Base-by-base conservation (phyloP, 2,329 filamentous ascomycete genomes). In the Colletotrichum tropicicola region DNA sequence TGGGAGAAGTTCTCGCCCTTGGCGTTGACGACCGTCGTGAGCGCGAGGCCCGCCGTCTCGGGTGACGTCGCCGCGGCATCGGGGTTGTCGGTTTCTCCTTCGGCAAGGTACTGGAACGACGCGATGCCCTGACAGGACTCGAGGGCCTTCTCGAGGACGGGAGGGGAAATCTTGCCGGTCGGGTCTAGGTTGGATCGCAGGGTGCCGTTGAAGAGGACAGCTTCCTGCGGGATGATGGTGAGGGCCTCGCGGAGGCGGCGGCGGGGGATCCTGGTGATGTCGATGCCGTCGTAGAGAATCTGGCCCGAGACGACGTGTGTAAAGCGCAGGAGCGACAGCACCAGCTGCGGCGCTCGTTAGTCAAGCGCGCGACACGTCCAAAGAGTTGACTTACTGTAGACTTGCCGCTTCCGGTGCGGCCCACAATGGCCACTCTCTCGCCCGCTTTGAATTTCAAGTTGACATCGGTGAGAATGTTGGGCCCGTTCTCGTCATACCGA, bases 341-440 rank as follows among this genome's bases (percentile, higher is more conserved):
- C 81, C 6, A 86, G 70, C 49, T 65, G 35, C 12, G 5, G 8
- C 35, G 17, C 21, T 2, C 7, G 19, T 32, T 25, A 59, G 57
- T 55, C 13, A 35, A 5, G 2, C 2, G 17, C 4, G 19, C 4
- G 13, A 13, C 32, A 17, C 3, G n/a, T 28, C 3, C 6, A 9
- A 12, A 30, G 30, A 1, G 12, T 13, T 19, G 45, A 75, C 82
- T 74, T 73, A 95, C 85, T 0, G 93, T 97, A 53, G 90, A 93
- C 77, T 97, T 97, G 4, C 93, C 93, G 5, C 91, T 93, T 0
- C 92, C 90, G 0, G 93, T 97, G 9, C 93, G 88, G 2, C 93
- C 93, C 10, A 94, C 91, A 19, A 97, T 84, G 0, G 92, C 93
- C 1, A 92, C 92, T 53, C 91, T 90, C 57, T 92, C 91, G 1